Base-by-base conservation (phyloP, 306 rosid genomes). In the Senna siamea region DNA sequence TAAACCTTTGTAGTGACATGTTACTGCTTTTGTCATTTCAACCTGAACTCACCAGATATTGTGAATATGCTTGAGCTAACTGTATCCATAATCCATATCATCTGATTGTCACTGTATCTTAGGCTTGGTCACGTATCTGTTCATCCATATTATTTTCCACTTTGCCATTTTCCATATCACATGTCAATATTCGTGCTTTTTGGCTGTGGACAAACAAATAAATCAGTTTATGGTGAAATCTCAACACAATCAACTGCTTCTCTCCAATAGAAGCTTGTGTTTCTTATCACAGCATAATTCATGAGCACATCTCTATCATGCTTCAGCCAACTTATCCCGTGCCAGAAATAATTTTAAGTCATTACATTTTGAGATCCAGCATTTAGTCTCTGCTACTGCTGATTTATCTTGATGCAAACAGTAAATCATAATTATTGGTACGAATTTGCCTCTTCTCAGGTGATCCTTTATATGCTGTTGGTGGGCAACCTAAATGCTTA, bases 391-490 rank as follows among this genome's bases (percentile, higher is more conserved):
- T 46, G 40, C 40, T 44, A 15, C 57, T 26, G 23, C 15, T 65
- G 18, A 4, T 28, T 54, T 7, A 70, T 22, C 32, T 28, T 52
- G 66, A 26, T 35, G 32, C 51, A 17, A 18, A 13, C 54, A 6
- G 28, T 41, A 10, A 13, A 18, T 35, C 26, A 15, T 46, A 26
- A 46, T 55, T 57, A 32, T 11, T 44, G 32, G 74, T 13, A 52
- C 7, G 13, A 26, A 26, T 26, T 26, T 26, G 3, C 30, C 30
- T 3, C 30, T 58, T 53, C 3, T 46, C 82, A 94, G 98, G 93
- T 22, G 98, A 94, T 83, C 97, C 97, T 65, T 96, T 91, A 19
- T 94, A 89, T 80, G 83, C 68, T 66, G 87, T 44, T 78, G 96
- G 91, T 54, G 98, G 98, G 44, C 87, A 87, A 76, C 94, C 98